A percentile compares a stretch with the other conserved stretches of the same genome.
These are phyloP conservation scores for Suillus occidentalis DNA, from an alignment of 768 basidiomycete genomes.

Conservation along the genomic window DNA sequence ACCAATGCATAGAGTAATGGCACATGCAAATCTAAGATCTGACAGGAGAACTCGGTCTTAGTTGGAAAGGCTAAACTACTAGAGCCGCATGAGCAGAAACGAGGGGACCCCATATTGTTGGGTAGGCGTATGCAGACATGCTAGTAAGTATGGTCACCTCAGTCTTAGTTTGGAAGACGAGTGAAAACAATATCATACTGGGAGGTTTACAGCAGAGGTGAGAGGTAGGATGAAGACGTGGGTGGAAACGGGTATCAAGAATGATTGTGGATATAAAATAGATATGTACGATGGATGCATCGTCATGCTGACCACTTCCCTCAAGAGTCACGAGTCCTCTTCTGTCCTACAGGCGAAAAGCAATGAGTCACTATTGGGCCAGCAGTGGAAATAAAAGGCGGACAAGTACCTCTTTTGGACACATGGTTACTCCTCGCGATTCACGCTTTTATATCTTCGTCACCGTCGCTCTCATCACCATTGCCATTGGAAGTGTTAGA, in stretches of 20 bases:
- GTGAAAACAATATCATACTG: background rate
- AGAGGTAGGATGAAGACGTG: background rate
- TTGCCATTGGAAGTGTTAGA: background rate
- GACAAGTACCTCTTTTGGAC: no score
- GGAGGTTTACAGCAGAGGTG: background rate
- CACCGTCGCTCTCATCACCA: background rate
- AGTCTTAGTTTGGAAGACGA: background rate
- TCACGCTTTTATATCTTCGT: background rate
- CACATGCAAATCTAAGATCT: background rate
- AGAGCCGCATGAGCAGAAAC: background rate
- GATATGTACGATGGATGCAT: background rate
- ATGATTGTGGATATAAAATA: no score
- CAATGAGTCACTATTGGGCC: no score
- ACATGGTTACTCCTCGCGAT: background rate
- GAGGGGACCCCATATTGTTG: background rate
- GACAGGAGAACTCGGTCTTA: background rate
- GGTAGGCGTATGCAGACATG: no score
- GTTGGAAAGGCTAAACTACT: background rate
- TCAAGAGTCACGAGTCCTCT: background rate
- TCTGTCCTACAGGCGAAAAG: no score
- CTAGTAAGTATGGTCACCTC: background rate
- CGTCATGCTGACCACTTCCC: background rate
- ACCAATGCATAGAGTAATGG: no score
- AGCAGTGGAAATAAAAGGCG: no score
- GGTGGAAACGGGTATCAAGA: background rate